Evolutionary conservation across 2,329 filamentous ascomycete genomes (phyloP), one percentile per base, ranked within the genome.

Genomic region (Aspergillus ustus): DNA sequence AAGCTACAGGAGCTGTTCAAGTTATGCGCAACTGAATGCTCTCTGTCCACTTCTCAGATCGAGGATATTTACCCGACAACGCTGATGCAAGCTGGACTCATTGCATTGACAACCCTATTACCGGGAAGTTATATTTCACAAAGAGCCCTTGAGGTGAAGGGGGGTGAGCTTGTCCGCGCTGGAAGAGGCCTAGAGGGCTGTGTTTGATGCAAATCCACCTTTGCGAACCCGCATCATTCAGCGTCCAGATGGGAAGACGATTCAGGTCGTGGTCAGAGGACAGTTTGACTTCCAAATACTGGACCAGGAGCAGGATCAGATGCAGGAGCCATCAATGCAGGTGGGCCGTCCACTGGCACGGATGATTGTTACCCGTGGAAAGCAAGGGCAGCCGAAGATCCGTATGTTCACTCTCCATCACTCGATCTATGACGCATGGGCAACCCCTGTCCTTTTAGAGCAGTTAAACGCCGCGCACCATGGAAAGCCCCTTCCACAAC

Each of bases 341-440:
- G n/a, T 40, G 31, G 28, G 7, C 31, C 22, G 43, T 49, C 19
- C 29, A 45, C 43, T 15, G 15, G 43, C 29, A 20, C 17, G 43
- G 15, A 15, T 20, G 6, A 45, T 45, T 45, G 43, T n/a, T 64
- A n/a, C n/a, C n/a, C n/a, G n/a, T n/a, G n/a, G n/a, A n/a, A n/a
- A n/a, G n/a, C n/a, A n/a, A n/a, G n/a, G n/a, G n/a, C n/a, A n/a
- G n/a, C n/a, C n/a, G n/a, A n/a, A n/a, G n/a, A n/a, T n/a, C n/a
- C n/a, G n/a, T 34, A 8, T 66, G 22, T 63, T 77, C 53, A 77
- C 76, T 1, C 73, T 77, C 61, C 79, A 82, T 63, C 79, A 81
- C 59, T 75, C 77, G 4, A 65, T 81, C 1, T 81, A 80, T 62
- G 80, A 82, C 65, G 78, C 76, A 5, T 72, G 69, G 69, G 68